A percentile compares a stretch with the other conserved stretches of the same genome.
These are phyloP conservation scores for Asclepias syriaca DNA, from an alignment of 257 asterid species.

Conservation along the genomic window DNA sequence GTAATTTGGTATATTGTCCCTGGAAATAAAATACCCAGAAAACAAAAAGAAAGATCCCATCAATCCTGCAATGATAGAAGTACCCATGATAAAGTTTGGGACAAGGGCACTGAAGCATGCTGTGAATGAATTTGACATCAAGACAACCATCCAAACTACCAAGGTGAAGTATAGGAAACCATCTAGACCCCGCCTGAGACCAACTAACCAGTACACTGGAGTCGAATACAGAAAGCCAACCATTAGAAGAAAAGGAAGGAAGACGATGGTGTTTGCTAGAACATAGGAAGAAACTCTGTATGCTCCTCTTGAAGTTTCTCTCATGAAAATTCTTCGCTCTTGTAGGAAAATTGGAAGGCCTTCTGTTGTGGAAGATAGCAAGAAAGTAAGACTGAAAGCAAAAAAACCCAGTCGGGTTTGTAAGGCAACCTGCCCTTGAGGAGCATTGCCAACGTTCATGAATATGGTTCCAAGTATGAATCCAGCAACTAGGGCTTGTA, in stretches of 20 bases:
- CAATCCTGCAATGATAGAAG: conserved; percentile 73
- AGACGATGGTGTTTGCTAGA: conserved; percentile 62
- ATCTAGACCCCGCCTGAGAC: conserved; percentile 47
- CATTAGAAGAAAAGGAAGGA: conserved; percentile 63
- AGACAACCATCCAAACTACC: conserved; percentile 65
- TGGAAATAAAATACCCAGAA: conserved; percentile 71
- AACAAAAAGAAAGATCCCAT: conserved; percentile 92
- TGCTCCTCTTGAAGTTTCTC: conserved; percentile 72
- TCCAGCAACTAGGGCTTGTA: conserved; percentile 61
- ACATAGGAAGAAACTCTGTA: conserved; percentile 76
- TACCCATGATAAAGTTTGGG: conserved; percentile 84
- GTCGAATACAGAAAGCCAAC: conserved; percentile 48
- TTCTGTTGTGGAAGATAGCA: conserved; percentile 73
- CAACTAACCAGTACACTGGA: conserved; percentile 79
- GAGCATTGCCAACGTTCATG: conserved; percentile 46
- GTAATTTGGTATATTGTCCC: conserved; percentile 53
- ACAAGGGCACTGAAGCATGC: conserved; percentile 79
- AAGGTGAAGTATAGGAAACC: conserved; percentile 65
- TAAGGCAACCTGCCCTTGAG: conserved; percentile 29
- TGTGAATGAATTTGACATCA: conserved; percentile 82
- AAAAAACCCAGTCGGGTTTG: conserved; percentile 77
- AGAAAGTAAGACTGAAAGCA: conserved; percentile 69
- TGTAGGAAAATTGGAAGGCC: conserved; percentile 79
- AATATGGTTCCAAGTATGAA: conserved; percentile 60
- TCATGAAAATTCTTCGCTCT: conserved; percentile 60